phyloP scores from a whole-genome alignment of 495 filamentous ascomycete species.

The Penicillium silybi region DNA sequence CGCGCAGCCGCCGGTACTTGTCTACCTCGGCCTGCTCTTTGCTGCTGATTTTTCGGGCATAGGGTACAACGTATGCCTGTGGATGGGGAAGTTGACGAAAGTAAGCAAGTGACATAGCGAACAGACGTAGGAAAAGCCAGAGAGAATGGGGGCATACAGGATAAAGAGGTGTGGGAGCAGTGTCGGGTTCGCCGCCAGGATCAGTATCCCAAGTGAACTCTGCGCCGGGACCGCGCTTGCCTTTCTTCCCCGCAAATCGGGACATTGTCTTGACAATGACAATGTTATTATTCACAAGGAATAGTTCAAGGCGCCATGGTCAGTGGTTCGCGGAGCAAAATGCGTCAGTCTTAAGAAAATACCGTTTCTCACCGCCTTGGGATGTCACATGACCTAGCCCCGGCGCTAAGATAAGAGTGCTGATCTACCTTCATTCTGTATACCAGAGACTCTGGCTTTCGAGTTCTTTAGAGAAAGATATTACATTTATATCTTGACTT shows the following conservation, averaged over 20 bases:
- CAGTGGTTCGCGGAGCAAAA: not conserved
- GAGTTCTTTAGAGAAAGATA: too few species aligned
- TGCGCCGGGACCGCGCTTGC: constrained; percentile 36
- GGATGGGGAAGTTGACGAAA: not conserved
- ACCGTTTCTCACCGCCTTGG: constrained; percentile 1
- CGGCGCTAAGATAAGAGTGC: constrained; percentile 7
- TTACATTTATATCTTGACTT: too few species aligned
- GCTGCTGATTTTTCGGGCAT: constrained; percentile 26
- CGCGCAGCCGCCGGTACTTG: constrained; percentile 45
- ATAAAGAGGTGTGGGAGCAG: constrained; percentile 41
- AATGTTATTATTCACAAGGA: not conserved
- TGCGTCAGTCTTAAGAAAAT: constrained; percentile 13
- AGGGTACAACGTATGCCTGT: constrained; percentile 41
- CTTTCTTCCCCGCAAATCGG: constrained; percentile 31
- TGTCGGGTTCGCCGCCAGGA: constrained; percentile 36
- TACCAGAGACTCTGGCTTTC: too few species aligned
- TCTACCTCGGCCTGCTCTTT: constrained; percentile 41
- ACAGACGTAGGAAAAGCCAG: not conserved
- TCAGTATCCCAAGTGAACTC: constrained; percentile 43
- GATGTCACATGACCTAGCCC: not conserved
- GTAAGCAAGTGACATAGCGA: not conserved
- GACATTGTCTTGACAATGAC: constrained; percentile 27
- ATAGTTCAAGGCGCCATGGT: constrained; percentile 12
- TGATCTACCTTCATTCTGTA: too few species aligned
- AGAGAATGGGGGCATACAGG: constrained; percentile 29